Evolutionary conservation across 1,139 yeast species (phyloP), one percentile per base, ranked within the genome.

Genomic region (Debaryomycetaceae sp.): DNA sequence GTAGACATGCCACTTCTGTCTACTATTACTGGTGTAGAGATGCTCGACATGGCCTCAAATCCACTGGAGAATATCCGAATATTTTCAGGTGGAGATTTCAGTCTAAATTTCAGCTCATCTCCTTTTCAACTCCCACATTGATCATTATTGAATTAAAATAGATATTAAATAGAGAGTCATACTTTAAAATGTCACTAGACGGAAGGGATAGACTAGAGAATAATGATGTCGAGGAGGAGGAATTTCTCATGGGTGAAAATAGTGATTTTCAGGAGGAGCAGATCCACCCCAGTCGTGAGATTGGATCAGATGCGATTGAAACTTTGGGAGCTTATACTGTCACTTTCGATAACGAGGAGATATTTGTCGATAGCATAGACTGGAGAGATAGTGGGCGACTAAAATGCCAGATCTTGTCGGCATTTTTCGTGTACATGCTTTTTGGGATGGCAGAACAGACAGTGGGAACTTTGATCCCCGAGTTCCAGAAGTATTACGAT

Each of bases 401-500:
- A 13, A 63, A 65, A 49, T 35, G 56, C 6, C 85, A 81, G 57
- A 65, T 81, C 20, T 1, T 65, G 0, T 55, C 72, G 0, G 59
- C 73, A 0, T 75, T 66, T 47, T 34, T 60, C 3, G 59, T 72
- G 1, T 75, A 80, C 52, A 58, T 68, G 2, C 52, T 78, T 5
- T 63, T 78, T 47, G 87, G 87, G 0, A 54, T 80, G n/a, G 69
- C 75, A 2, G 86, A 81, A 48, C 85, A 80, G 56, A 68, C 83
- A 0, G 64, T 80, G 11, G 86, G 86, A 0, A 71, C 85, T 0
- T 58, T 81, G 39, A 66, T 81, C 42, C 83, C 85, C 1, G 64
- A 70, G 37, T 52, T 81, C 27, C 74, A 79, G 45, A 58, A 57
- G 4, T 57, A 73, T 40, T 81, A 79, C 52, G 31, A 64, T 0